phyloP scores from a whole-genome alignment of 2,329 filamentous ascomycete species.

The Byssoonygena ceratinophila region DNA sequence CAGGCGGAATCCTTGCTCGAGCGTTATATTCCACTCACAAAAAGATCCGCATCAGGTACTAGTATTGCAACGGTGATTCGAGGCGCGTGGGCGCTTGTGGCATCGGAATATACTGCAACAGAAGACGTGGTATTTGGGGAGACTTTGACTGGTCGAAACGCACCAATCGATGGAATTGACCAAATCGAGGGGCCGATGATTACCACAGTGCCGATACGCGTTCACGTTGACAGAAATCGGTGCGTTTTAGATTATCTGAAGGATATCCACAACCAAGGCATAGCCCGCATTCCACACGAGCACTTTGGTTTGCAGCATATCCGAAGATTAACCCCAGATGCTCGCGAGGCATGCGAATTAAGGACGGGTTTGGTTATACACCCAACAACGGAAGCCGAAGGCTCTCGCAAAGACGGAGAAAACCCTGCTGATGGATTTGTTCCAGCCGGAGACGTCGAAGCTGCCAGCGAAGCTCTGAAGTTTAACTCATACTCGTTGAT shows the following conservation, averaged over 20 bases:
- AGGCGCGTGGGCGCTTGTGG: conserved; percentile 13
- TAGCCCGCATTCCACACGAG: conserved; percentile 49
- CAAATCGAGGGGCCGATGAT: conserved; percentile 38
- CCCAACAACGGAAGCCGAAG: conserved; percentile 15
- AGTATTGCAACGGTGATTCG: conserved; percentile 25
- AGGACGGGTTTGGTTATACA: conserved; percentile 20
- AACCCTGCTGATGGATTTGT: conserved; percentile 44
- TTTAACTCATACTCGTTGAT: conserved; percentile 49
- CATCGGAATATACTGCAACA: conserved; percentile 17
- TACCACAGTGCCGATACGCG: conserved; percentile 35
- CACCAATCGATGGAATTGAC: conserved; percentile 31
- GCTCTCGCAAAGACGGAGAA: background rate
- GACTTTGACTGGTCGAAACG: conserved; percentile 35
- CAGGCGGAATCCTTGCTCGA: conserved; percentile 25
- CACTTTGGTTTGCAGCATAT: conserved; percentile 44
- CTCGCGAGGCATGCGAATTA: conserved; percentile 33
- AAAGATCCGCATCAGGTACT: conserved; percentile 21
- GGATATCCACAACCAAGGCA: conserved; percentile 41
- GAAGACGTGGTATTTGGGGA: conserved; percentile 36
- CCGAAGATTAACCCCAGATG: conserved; percentile 41
- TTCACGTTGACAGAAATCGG: conserved; percentile 25
- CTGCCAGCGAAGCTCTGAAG: conserved; percentile 48
- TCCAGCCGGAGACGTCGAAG: conserved; percentile 47
- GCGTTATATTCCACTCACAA: conserved; percentile 22
- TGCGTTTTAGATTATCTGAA: conserved; percentile 42